Percentiles rank a stretch among this genome's conserved stretches.
phyloP scores from a whole-genome alignment of 2,329 filamentous ascomycete species.

The Lizonia empirigonia region DNA sequence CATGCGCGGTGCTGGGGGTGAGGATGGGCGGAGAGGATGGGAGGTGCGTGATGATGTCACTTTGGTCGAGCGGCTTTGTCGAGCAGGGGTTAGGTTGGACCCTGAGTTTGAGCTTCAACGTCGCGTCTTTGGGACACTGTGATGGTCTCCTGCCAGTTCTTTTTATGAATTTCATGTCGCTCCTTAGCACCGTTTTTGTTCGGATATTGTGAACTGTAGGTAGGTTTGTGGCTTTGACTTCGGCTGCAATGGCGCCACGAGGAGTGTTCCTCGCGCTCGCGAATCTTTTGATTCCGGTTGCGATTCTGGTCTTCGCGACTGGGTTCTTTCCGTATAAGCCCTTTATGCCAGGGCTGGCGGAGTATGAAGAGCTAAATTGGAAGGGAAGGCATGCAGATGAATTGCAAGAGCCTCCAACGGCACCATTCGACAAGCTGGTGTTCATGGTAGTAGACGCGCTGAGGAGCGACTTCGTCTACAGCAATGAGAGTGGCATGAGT shows the following conservation, averaged over 20 bases:
- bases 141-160: conserved; percentile 20
- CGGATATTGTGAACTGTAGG: not conserved
- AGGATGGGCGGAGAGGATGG: not conserved
- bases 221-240: not conserved
- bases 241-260: conserved; percentile 32
- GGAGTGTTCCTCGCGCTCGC: conserved; percentile 63
- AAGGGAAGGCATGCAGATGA: conserved; percentile 42
- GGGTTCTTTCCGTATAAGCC: conserved; percentile 99
- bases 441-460: conserved; percentile 99
- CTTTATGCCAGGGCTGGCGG: conserved; percentile 81
- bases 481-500: conserved; percentile 76
- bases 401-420: conserved; percentile 56
- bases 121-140: conserved; percentile 31
- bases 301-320: conserved; percentile 72
- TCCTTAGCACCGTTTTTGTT: conserved; percentile 8
- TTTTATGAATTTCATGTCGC: conserved; percentile 14
- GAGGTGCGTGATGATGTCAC: conserved; percentile 40
- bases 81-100: conserved; percentile 32
- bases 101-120: conserved; percentile 32
- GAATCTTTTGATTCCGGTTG: conserved; percentile 77
- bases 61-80: conserved; percentile 24
- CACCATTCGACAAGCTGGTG: conserved; percentile 85
- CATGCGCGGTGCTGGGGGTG: conserved; percentile 2
- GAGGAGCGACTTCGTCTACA: conserved; percentile 88
- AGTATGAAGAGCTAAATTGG: conserved; percentile 64